These are phyloP conservation scores for Lolium multiflorum DNA, from an alignment of 176 grass and related monocot genomes.

Conservation along the genomic window DNA sequence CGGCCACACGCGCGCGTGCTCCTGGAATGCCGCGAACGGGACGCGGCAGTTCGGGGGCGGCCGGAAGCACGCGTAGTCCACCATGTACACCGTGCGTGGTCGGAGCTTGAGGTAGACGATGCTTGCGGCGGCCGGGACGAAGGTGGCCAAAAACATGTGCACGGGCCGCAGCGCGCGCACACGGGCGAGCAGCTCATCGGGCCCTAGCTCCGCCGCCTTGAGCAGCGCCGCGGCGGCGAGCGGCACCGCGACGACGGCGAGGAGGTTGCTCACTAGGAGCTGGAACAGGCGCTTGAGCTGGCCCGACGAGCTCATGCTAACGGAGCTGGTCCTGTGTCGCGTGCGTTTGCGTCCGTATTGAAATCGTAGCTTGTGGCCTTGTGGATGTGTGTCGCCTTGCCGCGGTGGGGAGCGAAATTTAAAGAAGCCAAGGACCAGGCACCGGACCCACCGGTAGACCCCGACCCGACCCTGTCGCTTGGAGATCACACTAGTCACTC, in stretches of 20 bases:
- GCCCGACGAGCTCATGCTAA: constrained; percentile 22
- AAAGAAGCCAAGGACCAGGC: constrained; percentile 13
- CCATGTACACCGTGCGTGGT: constrained; percentile 65
- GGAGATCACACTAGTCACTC: background rate
- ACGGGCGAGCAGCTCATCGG: constrained; percentile 27
- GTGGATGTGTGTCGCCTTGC: background rate
- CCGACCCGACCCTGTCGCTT: background rate
- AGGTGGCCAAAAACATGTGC: constrained; percentile 44
- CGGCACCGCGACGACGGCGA: constrained; percentile 42
- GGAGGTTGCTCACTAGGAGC: constrained; percentile 58
- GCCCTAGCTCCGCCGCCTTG: constrained; percentile 38
- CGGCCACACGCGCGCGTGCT: constrained; percentile 73
- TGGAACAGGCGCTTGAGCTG: constrained; percentile 55
- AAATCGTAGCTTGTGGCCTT: background rate
- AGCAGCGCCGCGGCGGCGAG: constrained; percentile 23
- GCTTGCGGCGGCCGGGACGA: constrained; percentile 31
- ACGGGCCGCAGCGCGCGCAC: constrained; percentile 31
- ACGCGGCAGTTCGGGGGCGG: constrained; percentile 62
- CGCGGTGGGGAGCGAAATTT: constrained; percentile 34
- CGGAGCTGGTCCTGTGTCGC: background rate
- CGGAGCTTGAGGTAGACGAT: constrained; percentile 57
- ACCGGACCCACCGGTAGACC: background rate
- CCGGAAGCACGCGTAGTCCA: constrained; percentile 82
- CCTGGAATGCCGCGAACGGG: constrained; percentile 70
- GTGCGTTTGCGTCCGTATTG: background rate